A percentile compares a stretch with the other conserved stretches of the same genome.
phyloP scores from a whole-genome alignment of 1,284 basidiomycete genomes.

The Puccinia coronata region DNA sequence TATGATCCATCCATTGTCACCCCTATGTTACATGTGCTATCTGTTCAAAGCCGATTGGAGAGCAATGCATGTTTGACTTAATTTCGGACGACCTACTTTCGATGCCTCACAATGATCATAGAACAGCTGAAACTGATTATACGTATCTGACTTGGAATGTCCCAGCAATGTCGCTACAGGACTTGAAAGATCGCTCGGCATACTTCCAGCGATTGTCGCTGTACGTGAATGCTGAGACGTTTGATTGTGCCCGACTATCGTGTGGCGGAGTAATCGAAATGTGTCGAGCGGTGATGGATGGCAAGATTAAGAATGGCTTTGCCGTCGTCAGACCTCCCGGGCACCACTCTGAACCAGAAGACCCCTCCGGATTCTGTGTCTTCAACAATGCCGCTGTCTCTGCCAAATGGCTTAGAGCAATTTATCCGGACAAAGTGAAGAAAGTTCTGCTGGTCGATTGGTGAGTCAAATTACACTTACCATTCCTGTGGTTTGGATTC shows the following conservation, averaged over 20 bases:
- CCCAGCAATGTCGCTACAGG: constrained; percentile 71
- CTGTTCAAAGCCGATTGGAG: background rate
- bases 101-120: constrained; percentile 14
- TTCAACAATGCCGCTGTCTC: constrained; percentile 98
- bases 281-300: constrained; percentile 78
- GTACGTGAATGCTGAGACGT: constrained; percentile 84
- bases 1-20: constrained; percentile 58
- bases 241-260: constrained; percentile 79
- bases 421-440: constrained; percentile 63
- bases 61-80: constrained; percentile 56
- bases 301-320: constrained; percentile 80
- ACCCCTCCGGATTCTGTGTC: constrained; percentile 99
- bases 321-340: constrained; percentile 96
- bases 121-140: constrained; percentile 54
- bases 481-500: background rate
- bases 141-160: constrained; percentile 28
- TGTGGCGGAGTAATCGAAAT: constrained; percentile 95
- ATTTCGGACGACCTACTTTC: background rate
- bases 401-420: constrained; percentile 60
- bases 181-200: constrained; percentile 70
- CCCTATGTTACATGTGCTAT: background rate
- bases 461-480: constrained; percentile 62
- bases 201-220: constrained; percentile 88
- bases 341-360: constrained; percentile 96
- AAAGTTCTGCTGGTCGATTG: constrained; percentile 92